phyloP scores from a whole-genome alignment of 805 yeast genomes.

The Lachancea dasiensis region DNA sequence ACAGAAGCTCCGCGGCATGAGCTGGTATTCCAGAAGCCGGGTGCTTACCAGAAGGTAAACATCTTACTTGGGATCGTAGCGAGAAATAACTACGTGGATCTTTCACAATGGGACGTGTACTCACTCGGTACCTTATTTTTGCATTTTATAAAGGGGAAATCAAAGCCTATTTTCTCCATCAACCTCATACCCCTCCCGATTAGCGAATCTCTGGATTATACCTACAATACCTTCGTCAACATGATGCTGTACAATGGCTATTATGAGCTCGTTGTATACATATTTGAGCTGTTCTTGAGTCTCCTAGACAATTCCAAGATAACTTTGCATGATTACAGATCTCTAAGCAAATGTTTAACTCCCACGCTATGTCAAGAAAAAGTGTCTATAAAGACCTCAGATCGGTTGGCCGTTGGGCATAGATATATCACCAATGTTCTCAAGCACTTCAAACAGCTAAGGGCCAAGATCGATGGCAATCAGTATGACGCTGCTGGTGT shows the following conservation, averaged over 20 bases:
- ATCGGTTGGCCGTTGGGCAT: slow-evolving; percentile 44
- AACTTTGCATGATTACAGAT: slow-evolving; percentile 39
- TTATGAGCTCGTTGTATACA: slow-evolving; percentile 33
- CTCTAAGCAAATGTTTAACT: slow-evolving; percentile 41
- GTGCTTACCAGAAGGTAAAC: slow-evolving; percentile 41
- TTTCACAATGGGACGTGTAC: slow-evolving; percentile 59
- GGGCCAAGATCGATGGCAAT: slow-evolving; percentile 2
- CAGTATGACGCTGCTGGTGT: not conserved
- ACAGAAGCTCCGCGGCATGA: slow-evolving; percentile 40
- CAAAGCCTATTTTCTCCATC: slow-evolving; percentile 49
- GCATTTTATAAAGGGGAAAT: slow-evolving; percentile 45
- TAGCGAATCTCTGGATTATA: slow-evolving; percentile 42
- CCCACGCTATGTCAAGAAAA: slow-evolving; percentile 53
- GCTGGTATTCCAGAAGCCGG: slow-evolving; percentile 51
- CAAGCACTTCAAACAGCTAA: slow-evolving; percentile 39
- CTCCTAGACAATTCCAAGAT: slow-evolving; percentile 33
- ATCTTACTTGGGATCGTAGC: slow-evolving; percentile 45
- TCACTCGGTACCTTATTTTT: slow-evolving; percentile 39
- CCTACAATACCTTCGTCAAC: slow-evolving; percentile 33
- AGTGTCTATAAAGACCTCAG: slow-evolving; percentile 38
- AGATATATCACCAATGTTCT: slow-evolving; percentile 50
- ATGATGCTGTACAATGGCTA: slow-evolving; percentile 32
- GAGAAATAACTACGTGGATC: slow-evolving; percentile 51
- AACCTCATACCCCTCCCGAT: slow-evolving; percentile 48
- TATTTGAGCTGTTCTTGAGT: slow-evolving; percentile 43